phyloP scores from a whole-genome alignment of 495 filamentous ascomycete species.

The Sphaerosporella brunnea region DNA sequence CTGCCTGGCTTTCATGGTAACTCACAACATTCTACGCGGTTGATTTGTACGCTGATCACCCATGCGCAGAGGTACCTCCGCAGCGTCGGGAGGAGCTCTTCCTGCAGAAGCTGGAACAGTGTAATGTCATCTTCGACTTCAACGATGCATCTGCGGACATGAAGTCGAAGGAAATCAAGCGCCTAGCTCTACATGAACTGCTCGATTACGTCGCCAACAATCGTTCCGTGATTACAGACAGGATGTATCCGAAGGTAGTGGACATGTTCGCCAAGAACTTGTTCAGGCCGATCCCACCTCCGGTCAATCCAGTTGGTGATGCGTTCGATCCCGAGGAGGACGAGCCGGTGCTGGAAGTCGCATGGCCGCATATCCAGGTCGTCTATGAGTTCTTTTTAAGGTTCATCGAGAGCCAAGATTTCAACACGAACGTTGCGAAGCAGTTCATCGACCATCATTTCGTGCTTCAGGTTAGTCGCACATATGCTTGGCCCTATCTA shows the following conservation, averaged over 20 bases:
- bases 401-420: conserved; percentile 98
- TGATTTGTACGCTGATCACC: not conserved
- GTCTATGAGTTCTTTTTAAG: conserved; percentile 98
- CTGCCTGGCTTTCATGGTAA: conserved; percentile 76
- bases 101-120: conserved; percentile 99
- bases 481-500: not conserved
- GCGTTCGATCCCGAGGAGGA: conserved; percentile 98
- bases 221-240: conserved; percentile 91
- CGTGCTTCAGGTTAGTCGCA: conserved; percentile 57
- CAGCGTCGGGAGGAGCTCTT: conserved; percentile 92
- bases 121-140: conserved; percentile 99
- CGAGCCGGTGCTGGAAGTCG: conserved; percentile 92
- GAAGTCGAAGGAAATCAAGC: conserved; percentile 99
- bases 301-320: conserved; percentile 92
- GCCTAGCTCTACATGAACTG: conserved; percentile 86
- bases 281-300: conserved; percentile 90
- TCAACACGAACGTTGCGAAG: conserved; percentile 99
- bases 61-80: conserved; percentile 60
- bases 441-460: conserved; percentile 96
- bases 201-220: conserved; percentile 98
- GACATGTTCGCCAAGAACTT: conserved; percentile 99
- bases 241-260: conserved; percentile 96
- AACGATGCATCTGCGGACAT: conserved; percentile 96
- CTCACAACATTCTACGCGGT: too few species aligned
- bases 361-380: conserved; percentile 98